Evolutionary conservation across 2,329 filamentous ascomycete species (phyloP).

Genomic region (Pseudogymnoascus sp.): DNA sequence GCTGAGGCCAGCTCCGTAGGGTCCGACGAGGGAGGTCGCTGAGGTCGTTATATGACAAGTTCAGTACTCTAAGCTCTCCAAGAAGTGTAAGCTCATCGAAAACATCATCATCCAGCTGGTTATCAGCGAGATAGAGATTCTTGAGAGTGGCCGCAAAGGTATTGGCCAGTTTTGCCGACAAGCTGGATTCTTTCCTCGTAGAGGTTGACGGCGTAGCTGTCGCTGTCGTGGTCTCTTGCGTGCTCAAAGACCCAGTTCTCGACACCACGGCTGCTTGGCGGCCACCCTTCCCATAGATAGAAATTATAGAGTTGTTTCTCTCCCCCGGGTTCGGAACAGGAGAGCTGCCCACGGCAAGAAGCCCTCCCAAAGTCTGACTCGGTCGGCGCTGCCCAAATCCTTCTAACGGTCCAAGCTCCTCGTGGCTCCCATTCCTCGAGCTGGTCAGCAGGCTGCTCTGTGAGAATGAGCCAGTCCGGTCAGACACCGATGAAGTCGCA

Average conservation of each 20-base stretch:
- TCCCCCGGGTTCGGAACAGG: constrained; percentile 53
- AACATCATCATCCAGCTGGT: constrained; percentile 86
- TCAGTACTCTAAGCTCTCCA: constrained; percentile 77
- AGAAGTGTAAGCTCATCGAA: constrained; percentile 85
- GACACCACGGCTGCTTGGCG: constrained; percentile 80
- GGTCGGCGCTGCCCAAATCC: constrained; percentile 62
- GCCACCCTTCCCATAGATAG: constrained; percentile 68
- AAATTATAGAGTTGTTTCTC: constrained; percentile 79
- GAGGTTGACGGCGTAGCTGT: constrained; percentile 45
- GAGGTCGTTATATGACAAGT: constrained; percentile 90
- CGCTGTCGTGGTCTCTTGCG: constrained; percentile 17
- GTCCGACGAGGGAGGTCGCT: constrained; percentile 86
- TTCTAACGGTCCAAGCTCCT: constrained; percentile 65
- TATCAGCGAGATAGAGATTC: constrained; percentile 85
- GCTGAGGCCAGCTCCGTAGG: constrained; percentile 80
- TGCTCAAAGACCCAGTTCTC: constrained; percentile 49
- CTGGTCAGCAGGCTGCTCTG: constrained; percentile 25
- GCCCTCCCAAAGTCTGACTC: constrained; percentile 73
- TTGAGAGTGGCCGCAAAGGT: constrained; percentile 84
- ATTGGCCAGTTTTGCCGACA: constrained; percentile 69
- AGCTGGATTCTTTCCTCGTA: constrained; percentile 77
- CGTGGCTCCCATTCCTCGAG: constrained; percentile 61
- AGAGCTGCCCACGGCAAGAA: constrained; percentile 68
- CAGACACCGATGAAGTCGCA: constrained; percentile 21
- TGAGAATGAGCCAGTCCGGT: constrained; percentile 13